Evolutionary conservation across 1,284 basidiomycete species (phyloP).

Genomic region (Boletus albobrunnescens): DNA sequence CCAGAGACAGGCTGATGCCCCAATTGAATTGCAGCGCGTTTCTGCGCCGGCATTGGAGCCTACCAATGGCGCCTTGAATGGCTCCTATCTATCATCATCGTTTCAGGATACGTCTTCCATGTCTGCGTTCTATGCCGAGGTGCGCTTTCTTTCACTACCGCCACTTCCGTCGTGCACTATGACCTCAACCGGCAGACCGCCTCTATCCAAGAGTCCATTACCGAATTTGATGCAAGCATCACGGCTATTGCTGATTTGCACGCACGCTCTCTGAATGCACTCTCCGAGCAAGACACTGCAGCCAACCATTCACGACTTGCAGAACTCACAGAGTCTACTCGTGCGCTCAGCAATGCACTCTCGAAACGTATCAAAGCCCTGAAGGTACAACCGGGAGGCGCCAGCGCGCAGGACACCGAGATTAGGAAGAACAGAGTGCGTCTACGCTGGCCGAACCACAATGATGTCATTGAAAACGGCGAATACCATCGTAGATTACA

Average conservation of each 20-base stretch:
- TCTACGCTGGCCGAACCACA: slow-evolving; percentile 24
- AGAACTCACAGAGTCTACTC: slow-evolving; percentile 58
- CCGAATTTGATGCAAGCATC: slow-evolving; percentile 54
- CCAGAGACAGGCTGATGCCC: slow-evolving; percentile 26
- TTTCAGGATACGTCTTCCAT: slow-evolving; percentile 24
- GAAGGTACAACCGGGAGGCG: slow-evolving; percentile 35
- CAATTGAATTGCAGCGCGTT: slow-evolving; percentile 30
- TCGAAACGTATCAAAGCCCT: slow-evolving; percentile 66
- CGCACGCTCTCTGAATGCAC: slow-evolving; percentile 52
- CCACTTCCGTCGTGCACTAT: not conserved
- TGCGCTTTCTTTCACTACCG: slow-evolving; percentile 3
- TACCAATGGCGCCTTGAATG: slow-evolving; percentile 1
- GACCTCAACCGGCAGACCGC: slow-evolving; percentile 37
- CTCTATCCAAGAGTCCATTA: slow-evolving; percentile 57
- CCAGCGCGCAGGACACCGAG: slow-evolving; percentile 47
- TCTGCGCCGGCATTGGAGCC: slow-evolving; percentile 7
- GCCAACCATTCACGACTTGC: slow-evolving; percentile 49
- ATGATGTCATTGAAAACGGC: not conserved
- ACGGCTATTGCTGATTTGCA: slow-evolving; percentile 56
- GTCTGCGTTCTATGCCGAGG: slow-evolving; percentile 33
- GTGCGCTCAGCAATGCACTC: slow-evolving; percentile 55
- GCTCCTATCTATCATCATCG: slow-evolving; percentile 2
- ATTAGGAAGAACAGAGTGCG: slow-evolving; percentile 70
- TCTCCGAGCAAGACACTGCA: slow-evolving; percentile 47
- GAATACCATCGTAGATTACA: slow-evolving; percentile 39